phyloP scores from a whole-genome alignment of 2,329 filamentous ascomycete species.

The Clarireedia paspali region DNA sequence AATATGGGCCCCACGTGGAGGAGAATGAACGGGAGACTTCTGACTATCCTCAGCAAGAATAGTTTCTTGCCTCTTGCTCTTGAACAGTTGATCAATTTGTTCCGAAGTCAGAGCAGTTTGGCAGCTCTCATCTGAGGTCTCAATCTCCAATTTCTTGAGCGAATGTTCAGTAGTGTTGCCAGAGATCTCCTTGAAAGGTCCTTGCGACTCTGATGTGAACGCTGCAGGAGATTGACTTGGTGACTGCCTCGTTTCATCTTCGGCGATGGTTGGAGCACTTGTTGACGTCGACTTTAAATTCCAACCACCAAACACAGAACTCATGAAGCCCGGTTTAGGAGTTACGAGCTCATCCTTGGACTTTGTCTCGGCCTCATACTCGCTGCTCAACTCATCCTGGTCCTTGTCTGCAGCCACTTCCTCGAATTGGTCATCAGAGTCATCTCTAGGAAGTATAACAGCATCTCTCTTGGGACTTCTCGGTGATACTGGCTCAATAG shows the following conservation, averaged over 20 bases:
- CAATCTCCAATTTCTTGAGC: conserved; percentile 33
- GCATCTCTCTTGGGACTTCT: conserved; percentile 47
- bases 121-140: conserved; percentile 61
- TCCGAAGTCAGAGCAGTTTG: conserved; percentile 81
- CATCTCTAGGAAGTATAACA: conserved; percentile 47
- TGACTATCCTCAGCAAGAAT: conserved; percentile 19
- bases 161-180: conserved; percentile 42
- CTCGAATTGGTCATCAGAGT: neutral
- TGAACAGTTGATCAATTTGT: conserved; percentile 68
- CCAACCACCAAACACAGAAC: conserved; percentile 38
- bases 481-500: conserved; percentile 29
- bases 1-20: conserved; percentile 25
- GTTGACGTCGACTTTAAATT: conserved; percentile 35
- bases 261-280: conserved; percentile 45
- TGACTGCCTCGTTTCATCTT: conserved; percentile 56
- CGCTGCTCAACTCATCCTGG: neutral
- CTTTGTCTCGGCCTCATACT: neutral
- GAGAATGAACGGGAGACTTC: conserved; percentile 16
- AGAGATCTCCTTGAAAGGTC: conserved; percentile 56
- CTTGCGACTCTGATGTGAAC: conserved; percentile 45
- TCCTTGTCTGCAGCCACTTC: neutral
- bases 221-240: conserved; percentile 43
- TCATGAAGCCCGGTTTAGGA: conserved; percentile 35
- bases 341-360: conserved; percentile 29
- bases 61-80: conserved; percentile 37